Conservation (phyloP, 2,329 filamentous ascomycete species). For the Pseudogymnoascus sp. region DNA sequence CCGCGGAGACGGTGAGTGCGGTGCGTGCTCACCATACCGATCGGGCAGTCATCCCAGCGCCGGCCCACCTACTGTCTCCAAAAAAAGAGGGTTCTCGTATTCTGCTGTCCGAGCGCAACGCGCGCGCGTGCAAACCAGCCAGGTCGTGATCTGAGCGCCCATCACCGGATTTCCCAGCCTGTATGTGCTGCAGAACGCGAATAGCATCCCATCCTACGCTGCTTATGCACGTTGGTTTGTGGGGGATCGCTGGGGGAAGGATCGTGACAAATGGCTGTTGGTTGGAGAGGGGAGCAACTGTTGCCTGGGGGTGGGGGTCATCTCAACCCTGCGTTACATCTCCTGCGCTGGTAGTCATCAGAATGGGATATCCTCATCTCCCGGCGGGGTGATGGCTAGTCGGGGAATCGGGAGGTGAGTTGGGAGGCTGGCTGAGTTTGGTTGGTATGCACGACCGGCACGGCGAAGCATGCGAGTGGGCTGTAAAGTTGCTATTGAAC, state of each 20-base stretch:
- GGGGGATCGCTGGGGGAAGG: slow-evolving; percentile 2
- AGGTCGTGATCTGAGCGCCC: background rate
- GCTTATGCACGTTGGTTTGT: background rate
- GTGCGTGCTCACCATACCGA: background rate
- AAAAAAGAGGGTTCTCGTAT: background rate
- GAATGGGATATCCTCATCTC: background rate
- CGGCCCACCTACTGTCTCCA: background rate
- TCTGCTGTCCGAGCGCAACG: background rate
- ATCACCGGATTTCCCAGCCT: background rate
- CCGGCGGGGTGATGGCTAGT: background rate
- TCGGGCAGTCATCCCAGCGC: background rate
- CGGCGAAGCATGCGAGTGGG: background rate
- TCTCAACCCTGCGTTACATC: background rate
- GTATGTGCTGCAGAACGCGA: background rate
- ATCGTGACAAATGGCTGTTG: slow-evolving; percentile 4
- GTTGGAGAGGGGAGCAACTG: background rate
- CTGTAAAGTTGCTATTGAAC: background rate
- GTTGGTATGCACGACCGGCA: background rate
- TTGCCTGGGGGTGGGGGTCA: background rate
- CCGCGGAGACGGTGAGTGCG: slow-evolving; percentile 1
- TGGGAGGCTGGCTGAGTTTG: background rate
- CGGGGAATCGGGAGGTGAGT: background rate
- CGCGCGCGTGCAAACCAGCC: background rate
- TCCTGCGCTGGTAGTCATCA: background rate
- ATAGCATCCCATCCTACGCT: background rate